These are phyloP conservation scores for Boechera retrofracta DNA, from an alignment of 345 rosid genomes.

Conservation along the genomic window DNA sequence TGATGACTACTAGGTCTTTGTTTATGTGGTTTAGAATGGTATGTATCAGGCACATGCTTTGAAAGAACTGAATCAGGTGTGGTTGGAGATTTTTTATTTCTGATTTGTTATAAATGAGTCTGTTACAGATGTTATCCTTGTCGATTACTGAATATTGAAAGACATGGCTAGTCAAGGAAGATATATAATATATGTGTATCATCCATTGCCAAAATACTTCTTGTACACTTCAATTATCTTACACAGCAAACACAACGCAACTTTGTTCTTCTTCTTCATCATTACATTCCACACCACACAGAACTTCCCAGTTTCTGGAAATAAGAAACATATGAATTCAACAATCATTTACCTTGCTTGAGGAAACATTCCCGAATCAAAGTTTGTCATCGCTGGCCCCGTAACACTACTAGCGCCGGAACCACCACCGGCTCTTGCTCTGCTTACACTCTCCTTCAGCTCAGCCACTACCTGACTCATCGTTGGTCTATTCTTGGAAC, in stretches of 20 bases:
- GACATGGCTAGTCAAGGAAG: too few relatives aligned
- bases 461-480: constrained; percentile 52
- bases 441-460: constrained; percentile 48
- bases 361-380: constrained; percentile 41
- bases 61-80: too few relatives aligned
- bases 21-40: too few relatives aligned
- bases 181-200: too few relatives aligned
- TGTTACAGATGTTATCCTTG: too few relatives aligned
- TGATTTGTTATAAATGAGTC: too few relatives aligned
- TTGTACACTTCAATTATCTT: not conserved
- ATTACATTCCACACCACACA: constrained; percentile 25
- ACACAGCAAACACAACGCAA: constrained; percentile 18
- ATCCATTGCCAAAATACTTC: not conserved
- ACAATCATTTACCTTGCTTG: constrained; percentile 39
- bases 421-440: constrained; percentile 30
- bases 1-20: too few relatives aligned
- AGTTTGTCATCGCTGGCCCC: constrained; percentile 15
- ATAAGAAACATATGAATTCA: not conserved
- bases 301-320: not conserved
- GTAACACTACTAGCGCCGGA: constrained; percentile 23
- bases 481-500: constrained; percentile 46
- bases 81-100: too few relatives aligned
- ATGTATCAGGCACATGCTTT: too few relatives aligned
- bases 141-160: too few relatives aligned
- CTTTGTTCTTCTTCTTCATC: constrained; percentile 9